Conservation (phyloP, 2,329 filamentous ascomycete genomes). For the Fusarium sp. region DNA sequence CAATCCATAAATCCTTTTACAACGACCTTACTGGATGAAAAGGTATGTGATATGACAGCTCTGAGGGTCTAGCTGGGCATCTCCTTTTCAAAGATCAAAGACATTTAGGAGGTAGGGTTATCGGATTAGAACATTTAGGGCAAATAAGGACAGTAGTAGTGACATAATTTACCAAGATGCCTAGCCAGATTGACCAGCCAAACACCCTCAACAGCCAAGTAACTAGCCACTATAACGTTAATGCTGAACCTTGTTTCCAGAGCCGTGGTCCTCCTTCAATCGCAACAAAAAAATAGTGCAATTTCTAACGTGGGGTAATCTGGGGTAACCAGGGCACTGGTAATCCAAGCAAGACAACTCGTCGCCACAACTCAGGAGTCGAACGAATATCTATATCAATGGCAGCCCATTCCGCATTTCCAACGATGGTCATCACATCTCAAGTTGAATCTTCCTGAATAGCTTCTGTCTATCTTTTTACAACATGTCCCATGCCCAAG, state of each 20-base stretch:
- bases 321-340: slow-evolving; percentile 14
- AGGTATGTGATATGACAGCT: too few relatives aligned
- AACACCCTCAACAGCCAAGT: too few relatives aligned
- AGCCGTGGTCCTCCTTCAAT: background rate
- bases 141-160: too few relatives aligned
- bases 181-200: too few relatives aligned
- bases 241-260: slow-evolving; percentile 15
- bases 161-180: too few relatives aligned
- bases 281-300: background rate
- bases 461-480: background rate
- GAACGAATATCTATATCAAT: slow-evolving; percentile 19
- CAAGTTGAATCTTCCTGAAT: background rate
- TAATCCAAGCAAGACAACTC: slow-evolving; percentile 9
- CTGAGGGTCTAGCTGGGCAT: too few relatives aligned
- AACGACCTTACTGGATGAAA: too few relatives aligned
- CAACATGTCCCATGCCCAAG: slow-evolving; percentile 8
- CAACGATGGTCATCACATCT: background rate
- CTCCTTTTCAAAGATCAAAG: too few relatives aligned
- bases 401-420: background rate
- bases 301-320: slow-evolving; percentile 29
- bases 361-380: background rate
- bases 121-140: too few relatives aligned
- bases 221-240: too few relatives aligned
- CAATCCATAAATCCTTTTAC: too few relatives aligned
- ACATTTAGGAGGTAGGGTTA: too few relatives aligned